Evolutionary conservation across 1,284 basidiomycete genomes (phyloP), one percentile per base, ranked within the genome.

Genomic region (Ustilago crameri): DNA sequence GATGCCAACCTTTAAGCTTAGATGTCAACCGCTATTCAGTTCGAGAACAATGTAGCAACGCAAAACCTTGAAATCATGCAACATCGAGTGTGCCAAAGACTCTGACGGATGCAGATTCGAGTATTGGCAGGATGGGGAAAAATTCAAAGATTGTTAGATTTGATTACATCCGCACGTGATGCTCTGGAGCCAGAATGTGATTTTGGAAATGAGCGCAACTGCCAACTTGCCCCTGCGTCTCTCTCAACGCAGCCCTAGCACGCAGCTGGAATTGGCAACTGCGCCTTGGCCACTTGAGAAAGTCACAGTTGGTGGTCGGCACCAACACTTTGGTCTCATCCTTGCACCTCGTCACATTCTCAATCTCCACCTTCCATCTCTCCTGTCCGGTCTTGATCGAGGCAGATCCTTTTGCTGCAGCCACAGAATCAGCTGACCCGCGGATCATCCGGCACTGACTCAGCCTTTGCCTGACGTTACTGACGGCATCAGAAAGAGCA

Each of bases 1-100:
- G 75, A 77, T 56, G 72, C 70, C 50, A 57, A 65, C 30, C 22
- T 65, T 17, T 37, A 18, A 32, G 42, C 46, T 24, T 57, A 50
- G 27, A 42, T 27, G 15, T 20, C n/a, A 42, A 17, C 17, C 7
- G 14, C 9, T 26, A 3, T 27, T n/a, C n/a, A n/a, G 14, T 24
- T 27, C 15, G 22, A 45, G 35, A 37, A 27, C 45, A 34, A 47
- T 20, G 17, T 47, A 10, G 45, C 27, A 37, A 26, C n/a, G 22
- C 27, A 42, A 18, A 42, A 42, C 20, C 5, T 18, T 37, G 35
- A 37, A 37, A 17, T 5, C 35, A 37, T 42, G 41, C 20, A 23
- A 37, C n/a, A 37, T 15, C 17, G 35, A 37, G 15, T 14, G 9
- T 37, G 15, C 35, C 15, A 5, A n/a, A 17, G 12, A 37, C 35